Conservation (phyloP, 2,329 filamentous ascomycete genomes). For the Alternaria burnsii region DNA sequence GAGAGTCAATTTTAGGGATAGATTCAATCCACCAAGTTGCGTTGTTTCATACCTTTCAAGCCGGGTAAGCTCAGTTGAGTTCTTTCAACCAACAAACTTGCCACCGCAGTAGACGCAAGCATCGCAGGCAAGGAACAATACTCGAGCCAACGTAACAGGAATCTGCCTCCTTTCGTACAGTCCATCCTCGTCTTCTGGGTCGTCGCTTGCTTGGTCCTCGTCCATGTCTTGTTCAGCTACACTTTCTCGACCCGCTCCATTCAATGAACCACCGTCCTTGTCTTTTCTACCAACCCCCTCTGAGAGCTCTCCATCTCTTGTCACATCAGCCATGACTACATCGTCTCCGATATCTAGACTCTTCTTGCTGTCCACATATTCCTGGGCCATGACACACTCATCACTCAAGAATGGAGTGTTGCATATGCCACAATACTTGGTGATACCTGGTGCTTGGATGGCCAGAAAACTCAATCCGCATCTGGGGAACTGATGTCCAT, state of each 20-base stretch:
- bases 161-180: conserved; percentile 6
- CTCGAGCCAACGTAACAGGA: conserved; percentile 36
- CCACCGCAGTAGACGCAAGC: conserved; percentile 51
- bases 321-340: neutral
- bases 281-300: neutral
- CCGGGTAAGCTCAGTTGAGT: neutral
- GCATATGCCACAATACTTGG: conserved; percentile 64
- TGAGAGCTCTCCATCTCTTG: neutral
- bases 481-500: conserved; percentile 64
- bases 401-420: conserved; percentile 59
- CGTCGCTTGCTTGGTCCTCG: conserved; percentile 3
- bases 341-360: conserved; percentile 10
- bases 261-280: neutral
- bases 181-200: neutral
- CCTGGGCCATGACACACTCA: conserved; percentile 45
- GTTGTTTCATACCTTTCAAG: neutral
- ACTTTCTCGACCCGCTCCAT: neutral
- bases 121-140: conserved; percentile 48
- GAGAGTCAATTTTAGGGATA: neutral
- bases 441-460: conserved; percentile 63
- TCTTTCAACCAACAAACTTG: conserved; percentile 42
- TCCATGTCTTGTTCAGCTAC: neutral
- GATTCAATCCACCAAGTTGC: neutral
- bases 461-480: conserved; percentile 64
- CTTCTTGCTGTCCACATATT: conserved; percentile 10